A percentile compares a stretch with the other conserved stretches of the same genome.
Evolutionary conservation across 768 basidiomycete species (phyloP).

Genomic region (Crepidotus variabilis): DNA sequence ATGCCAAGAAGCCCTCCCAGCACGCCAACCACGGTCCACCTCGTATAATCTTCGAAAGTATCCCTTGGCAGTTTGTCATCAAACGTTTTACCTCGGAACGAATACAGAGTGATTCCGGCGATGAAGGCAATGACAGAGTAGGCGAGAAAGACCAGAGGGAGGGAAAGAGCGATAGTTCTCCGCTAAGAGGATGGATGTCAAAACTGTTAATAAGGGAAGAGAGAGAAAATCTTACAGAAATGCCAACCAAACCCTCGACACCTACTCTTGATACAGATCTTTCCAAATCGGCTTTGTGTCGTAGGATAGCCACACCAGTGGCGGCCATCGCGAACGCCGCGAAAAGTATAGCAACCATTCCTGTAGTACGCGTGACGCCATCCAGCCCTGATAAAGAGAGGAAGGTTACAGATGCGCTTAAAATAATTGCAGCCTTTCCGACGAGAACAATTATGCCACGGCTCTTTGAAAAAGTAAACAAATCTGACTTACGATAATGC

Average conservation of each 20-base stretch:
- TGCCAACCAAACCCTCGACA: slow-evolving; percentile 50
- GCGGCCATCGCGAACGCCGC: slow-evolving; percentile 68
- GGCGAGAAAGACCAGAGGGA: slow-evolving; percentile 70
- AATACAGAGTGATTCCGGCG: slow-evolving; percentile 60
- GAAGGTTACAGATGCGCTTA: slow-evolving; percentile 81
- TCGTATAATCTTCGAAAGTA: slow-evolving; percentile 56
- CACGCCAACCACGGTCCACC: slow-evolving; percentile 60
- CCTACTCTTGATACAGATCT: slow-evolving; percentile 46
- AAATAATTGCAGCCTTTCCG: slow-evolving; percentile 68
- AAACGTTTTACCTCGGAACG: slow-evolving; percentile 48
- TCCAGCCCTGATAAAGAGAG: slow-evolving; percentile 76
- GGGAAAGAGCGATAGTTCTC: slow-evolving; percentile 61
- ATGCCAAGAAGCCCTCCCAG: slow-evolving; percentile 63
- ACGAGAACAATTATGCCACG: slow-evolving; percentile 11
- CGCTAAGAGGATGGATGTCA: slow-evolving; percentile 30
- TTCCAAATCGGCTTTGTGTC: slow-evolving; percentile 64
- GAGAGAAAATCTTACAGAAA: slow-evolving; percentile 34
- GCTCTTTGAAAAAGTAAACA: slow-evolving; percentile 5
- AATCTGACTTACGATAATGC: slow-evolving; percentile 50
- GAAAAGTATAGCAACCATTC: slow-evolving; percentile 65
- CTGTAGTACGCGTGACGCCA: slow-evolving; percentile 56
- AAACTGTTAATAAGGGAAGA: not conserved
- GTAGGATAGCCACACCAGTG: slow-evolving; percentile 65
- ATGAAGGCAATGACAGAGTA: slow-evolving; percentile 72
- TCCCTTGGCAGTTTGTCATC: slow-evolving; percentile 32